Evolutionary conservation across 345 rosid genomes (phyloP).

Genomic region (Passiflora organensis): DNA sequence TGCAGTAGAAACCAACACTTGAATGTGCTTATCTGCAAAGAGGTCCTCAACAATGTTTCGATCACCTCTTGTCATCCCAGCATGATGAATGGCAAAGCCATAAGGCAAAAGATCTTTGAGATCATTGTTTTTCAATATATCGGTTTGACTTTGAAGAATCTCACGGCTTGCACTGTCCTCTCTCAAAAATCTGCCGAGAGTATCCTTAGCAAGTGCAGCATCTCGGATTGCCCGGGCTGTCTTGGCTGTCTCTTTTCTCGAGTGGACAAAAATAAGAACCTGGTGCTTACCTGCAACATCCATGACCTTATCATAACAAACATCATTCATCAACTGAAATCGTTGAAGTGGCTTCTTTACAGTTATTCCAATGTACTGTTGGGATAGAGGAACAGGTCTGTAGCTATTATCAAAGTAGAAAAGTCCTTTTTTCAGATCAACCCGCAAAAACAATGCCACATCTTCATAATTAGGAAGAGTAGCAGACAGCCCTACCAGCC

Average conservation of each 20-base stretch:
- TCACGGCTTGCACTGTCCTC: conserved; percentile 86
- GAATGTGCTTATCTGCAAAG: conserved; percentile 67
- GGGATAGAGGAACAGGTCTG: conserved; percentile 89
- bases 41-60: conserved; percentile 82
- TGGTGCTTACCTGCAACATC: conserved; percentile 93
- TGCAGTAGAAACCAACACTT: conserved; percentile 90
- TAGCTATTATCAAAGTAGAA: conserved; percentile 93
- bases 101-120: conserved; percentile 79
- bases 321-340: conserved; percentile 94
- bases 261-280: conserved; percentile 94
- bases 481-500: conserved; percentile 92
- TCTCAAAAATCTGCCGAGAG: conserved; percentile 69
- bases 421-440: conserved; percentile 58
- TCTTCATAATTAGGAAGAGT: conserved; percentile 94
- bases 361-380: conserved; percentile 88
- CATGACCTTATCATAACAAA: conserved; percentile 88
- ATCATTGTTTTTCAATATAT: conserved; percentile 66
- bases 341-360: conserved; percentile 91
- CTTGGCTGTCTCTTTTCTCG: conserved; percentile 90
- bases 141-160: conserved; percentile 65
- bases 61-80: conserved; percentile 86
- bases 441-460: conserved; percentile 83
- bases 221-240: conserved; percentile 80
- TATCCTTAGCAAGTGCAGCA: conserved; percentile 83
- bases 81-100: conserved; percentile 95